Evolutionary conservation across 2,329 filamentous ascomycete genomes (phyloP), one percentile per base, ranked within the genome.

Genomic region (Coniochaeta ligniaria): DNA sequence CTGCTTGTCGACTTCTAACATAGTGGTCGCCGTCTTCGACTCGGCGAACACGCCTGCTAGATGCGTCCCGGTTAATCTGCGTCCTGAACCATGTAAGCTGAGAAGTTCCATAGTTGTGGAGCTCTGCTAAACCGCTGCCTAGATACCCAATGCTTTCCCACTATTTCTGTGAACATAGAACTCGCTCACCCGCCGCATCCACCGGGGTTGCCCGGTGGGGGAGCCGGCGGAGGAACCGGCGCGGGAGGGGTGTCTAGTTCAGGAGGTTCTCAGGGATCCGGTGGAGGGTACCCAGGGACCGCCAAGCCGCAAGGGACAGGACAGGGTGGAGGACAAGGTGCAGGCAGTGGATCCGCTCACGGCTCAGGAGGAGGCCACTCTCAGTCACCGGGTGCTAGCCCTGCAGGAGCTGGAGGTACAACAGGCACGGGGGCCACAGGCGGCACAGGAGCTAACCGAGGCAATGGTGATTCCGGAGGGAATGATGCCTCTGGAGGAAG

Each of bases 1-100:
- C 58, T 60, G 58, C 58, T 26, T 60, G 36, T 60, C 58, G 45
- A 54, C 17, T 16, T 54, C 43, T n/a, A 60, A 60, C 20, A 36
- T 28, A 22, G 36, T 60, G 24, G 24, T 54, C 28, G 58, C 47
- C 45, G 43, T 60, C 20, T 60, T 60, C 24, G 36, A 60, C 35
- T 26, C 47, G n/a, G 20, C 58, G 28, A 26, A 20, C 6, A 31
- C 17, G 16, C 58, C 58, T 52, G 43, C 58, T 24, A 33, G 45
- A 33, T 60, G 58, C 47, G 31, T 38, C n/a, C 45, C 45, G 36
- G 47, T 60, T 17, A 55, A 55, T 38, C 47, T 60, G 20, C 6
- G 24, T 41, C 24, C 26, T 38, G 47, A 26, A 17, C 24, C 58
- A 36, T 54, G 58, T 60, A 38, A 55, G 58, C 52, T 17, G n/a